Percentiles rank a stretch among this genome's conserved stretches.
Evolutionary conservation across 306 rosid species (phyloP).

Genomic region (Dalbergia oliveri): DNA sequence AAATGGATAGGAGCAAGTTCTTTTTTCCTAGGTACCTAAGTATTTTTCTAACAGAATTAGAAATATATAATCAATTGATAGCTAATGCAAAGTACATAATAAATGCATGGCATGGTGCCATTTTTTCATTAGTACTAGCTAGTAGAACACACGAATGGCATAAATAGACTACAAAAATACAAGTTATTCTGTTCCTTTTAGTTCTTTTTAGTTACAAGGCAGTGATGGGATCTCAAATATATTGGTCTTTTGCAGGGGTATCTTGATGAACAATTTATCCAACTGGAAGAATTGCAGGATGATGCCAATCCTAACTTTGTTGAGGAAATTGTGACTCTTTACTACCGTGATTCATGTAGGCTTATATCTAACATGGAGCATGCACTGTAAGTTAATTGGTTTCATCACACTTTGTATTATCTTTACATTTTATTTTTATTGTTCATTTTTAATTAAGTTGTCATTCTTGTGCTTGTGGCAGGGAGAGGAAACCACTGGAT

Average conservation of each 20-base stretch:
- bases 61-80: constrained; percentile 1
- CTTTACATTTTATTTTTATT: not conserved
- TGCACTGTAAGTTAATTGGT: constrained; percentile 62
- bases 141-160: not conserved
- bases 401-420: not conserved
- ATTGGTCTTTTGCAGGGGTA: constrained; percentile 59
- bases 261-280: constrained; percentile 89
- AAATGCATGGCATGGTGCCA: too few relatives aligned
- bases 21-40: too few relatives aligned
- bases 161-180: not conserved
- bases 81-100: not conserved
- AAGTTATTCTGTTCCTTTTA: not conserved
- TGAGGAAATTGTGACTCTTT: constrained; percentile 83
- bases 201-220: not conserved
- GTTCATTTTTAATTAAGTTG: not conserved
- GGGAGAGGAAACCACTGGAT: constrained; percentile 66
- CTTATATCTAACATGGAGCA: constrained; percentile 75
- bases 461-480: constrained; percentile 46
- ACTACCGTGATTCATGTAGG: constrained; percentile 78
- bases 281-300: constrained; percentile 86
- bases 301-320: constrained; percentile 92
- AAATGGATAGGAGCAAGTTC: too few relatives aligned
- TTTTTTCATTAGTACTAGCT: not conserved
- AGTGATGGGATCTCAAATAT: constrained; percentile 6
- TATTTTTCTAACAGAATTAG: too few relatives aligned